Base-by-base conservation (phyloP, 257 asterid genomes). In the Penstemon eatonii region DNA sequence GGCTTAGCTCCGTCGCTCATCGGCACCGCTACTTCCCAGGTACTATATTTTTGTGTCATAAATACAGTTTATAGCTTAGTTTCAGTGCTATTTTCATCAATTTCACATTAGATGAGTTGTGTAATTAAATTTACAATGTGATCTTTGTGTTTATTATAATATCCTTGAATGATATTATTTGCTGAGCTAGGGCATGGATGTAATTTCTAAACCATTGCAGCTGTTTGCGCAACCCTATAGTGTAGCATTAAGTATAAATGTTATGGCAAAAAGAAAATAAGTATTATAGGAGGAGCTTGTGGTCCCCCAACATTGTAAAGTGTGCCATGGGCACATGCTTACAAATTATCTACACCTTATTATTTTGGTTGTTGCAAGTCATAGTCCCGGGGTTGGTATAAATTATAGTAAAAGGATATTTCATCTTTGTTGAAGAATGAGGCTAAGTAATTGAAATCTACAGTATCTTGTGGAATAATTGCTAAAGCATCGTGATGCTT, bases 21-120 rank as follows among this genome's bases (percentile, higher is more conserved):
- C 65, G 98, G 98, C 71, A 93, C 98, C 1, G 97, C 98, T 54
- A 84, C 95, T 10, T 93, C 98, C 60, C 96, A 93, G 96, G 98
- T 84, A 71, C 63, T 3, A 8, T 57, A 45, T 42, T 58, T 8
- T 43, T 7, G 52, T 15, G 72, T 25, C 49, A 6, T 18, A 67
- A 52, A 25, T 25, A 25, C 33, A 25, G 0, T 25, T 51, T 57
- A 18, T 10, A 38, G 37, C 38, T 33, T 59, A 10, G 45, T 37
- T 13, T 59, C 39, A 11, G 54, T 41, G 7, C 43, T 13, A 1
- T 8, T 47, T 13, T 45, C 6, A 18, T 10, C 36, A 39, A 39
- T 55, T n/a, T 39, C 47, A 19, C 38, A 56, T 36, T 49, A 8
- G 10, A 51, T 63, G 62, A 3, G 8, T 36, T 25, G n/a, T 43